Evolutionary conservation across 1,139 yeast species (phyloP).

Genomic region (Yamadazyma oceani): DNA sequence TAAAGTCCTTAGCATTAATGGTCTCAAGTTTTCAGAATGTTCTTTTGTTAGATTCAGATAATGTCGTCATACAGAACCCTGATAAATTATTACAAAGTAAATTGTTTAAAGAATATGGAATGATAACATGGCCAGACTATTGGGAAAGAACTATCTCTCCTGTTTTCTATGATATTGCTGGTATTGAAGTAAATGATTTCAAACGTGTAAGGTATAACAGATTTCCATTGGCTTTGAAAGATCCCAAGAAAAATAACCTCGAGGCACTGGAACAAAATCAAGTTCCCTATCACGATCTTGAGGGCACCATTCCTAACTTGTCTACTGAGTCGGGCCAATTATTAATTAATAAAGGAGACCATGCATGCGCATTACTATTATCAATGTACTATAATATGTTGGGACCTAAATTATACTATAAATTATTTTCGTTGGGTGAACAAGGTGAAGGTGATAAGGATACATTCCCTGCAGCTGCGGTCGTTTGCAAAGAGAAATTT

Average conservation of each 20-base stretch:
- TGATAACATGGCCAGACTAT: conserved; percentile 81
- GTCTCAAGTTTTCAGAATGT: conserved; percentile 44
- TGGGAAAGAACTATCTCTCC: conserved; percentile 80
- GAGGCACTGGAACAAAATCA: not conserved
- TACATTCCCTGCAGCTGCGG: conserved; percentile 60
- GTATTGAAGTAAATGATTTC: conserved; percentile 30
- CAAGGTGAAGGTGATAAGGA: conserved; percentile 72
- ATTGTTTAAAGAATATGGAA: conserved; percentile 55
- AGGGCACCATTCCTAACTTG: conserved; percentile 59
- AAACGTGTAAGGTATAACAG: conserved; percentile 26
- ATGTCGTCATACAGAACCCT: conserved; percentile 36
- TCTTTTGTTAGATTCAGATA: conserved; percentile 44
- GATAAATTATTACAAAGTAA: conserved; percentile 49
- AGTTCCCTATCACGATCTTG: conserved; percentile 50
- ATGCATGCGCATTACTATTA: conserved; percentile 50
- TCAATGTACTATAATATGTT: conserved; percentile 57
- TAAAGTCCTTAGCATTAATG: conserved; percentile 34
- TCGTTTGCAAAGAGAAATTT: conserved; percentile 42
- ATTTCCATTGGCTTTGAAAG: conserved; percentile 19
- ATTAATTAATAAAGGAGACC: conserved; percentile 52
- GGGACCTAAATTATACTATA: conserved; percentile 59
- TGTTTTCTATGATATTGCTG: conserved; percentile 64
- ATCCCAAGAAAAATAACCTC: not conserved
- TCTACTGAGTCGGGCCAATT: conserved; percentile 69
- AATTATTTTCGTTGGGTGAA: conserved; percentile 57